These are phyloP conservation scores for Trapa incisa DNA, from an alignment of 345 rosid genomes.

Conservation along the genomic window DNA sequence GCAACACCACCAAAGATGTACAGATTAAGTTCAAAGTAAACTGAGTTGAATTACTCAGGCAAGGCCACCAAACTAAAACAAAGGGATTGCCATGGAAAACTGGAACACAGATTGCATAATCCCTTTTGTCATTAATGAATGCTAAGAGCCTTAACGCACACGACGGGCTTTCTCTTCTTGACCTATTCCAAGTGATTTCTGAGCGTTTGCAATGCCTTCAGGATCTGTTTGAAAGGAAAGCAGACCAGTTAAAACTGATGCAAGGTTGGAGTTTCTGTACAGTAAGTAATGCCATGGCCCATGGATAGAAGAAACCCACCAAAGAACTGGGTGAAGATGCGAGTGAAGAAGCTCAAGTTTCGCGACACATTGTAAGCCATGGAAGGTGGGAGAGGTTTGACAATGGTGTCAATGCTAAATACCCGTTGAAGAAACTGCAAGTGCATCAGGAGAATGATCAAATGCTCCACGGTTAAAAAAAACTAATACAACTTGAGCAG, in stretches of 20 bases:
- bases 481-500: background rate
- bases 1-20: background rate
- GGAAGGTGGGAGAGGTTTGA: slow-evolving; percentile 92
- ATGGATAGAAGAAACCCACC: slow-evolving; percentile 32
- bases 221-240: slow-evolving; percentile 42
- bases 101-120: background rate
- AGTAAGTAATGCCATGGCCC: background rate
- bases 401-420: slow-evolving; percentile 80
- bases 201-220: slow-evolving; percentile 90
- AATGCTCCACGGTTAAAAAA: background rate
- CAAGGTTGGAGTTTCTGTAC: background rate
- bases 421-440: slow-evolving; percentile 80
- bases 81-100: background rate
- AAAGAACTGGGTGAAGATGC: slow-evolving; percentile 96
- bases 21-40: background rate
- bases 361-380: slow-evolving; percentile 83
- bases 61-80: background rate
- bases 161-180: slow-evolving; percentile 84
- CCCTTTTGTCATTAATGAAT: background rate
- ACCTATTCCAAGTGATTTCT: slow-evolving; percentile 84
- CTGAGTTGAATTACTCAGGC: background rate
- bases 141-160: slow-evolving; percentile 31
- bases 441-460: background rate
- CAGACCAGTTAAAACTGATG: background rate
- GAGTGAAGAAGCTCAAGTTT: slow-evolving; percentile 86